These are phyloP conservation scores for Hymenoscyphus salicellus DNA, from an alignment of 2,329 filamentous ascomycete species.

Conservation along the genomic window DNA sequence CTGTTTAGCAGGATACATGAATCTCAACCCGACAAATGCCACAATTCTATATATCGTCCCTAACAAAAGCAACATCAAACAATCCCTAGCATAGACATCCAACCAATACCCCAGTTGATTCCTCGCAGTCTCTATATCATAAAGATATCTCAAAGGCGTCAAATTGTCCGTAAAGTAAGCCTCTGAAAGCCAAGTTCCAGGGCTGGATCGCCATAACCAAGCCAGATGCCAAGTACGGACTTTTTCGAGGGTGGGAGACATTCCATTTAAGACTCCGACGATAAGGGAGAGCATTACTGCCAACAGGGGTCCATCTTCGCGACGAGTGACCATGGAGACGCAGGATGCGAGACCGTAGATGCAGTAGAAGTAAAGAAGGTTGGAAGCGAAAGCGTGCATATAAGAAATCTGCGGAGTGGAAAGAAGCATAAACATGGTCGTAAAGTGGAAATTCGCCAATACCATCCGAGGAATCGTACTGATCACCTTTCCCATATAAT, in stretches of 20 bases:
- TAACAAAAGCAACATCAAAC: slow-evolving; percentile 44
- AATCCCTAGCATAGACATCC: slow-evolving; percentile 45
- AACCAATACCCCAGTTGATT: slow-evolving; percentile 46
- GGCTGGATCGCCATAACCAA: slow-evolving; percentile 54
- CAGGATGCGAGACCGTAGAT: slow-evolving; percentile 55
- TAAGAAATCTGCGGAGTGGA: slow-evolving; percentile 50
- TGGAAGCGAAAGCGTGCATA: slow-evolving; percentile 47
- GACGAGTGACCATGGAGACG: slow-evolving; percentile 51
- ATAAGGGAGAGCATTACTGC: slow-evolving; percentile 54
- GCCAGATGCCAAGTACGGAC: slow-evolving; percentile 52
- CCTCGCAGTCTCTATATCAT: slow-evolving; percentile 47
- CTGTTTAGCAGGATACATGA: slow-evolving; percentile 30
- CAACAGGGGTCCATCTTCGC: slow-evolving; percentile 56
- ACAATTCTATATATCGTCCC: slow-evolving; percentile 46
- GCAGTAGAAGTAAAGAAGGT: slow-evolving; percentile 56
- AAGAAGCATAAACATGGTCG: slow-evolving; percentile 48
- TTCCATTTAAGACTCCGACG: slow-evolving; percentile 52
- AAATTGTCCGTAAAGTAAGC: slow-evolving; percentile 54
- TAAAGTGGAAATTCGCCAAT: slow-evolving; percentile 53
- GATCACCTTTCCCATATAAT: slow-evolving; percentile 55
- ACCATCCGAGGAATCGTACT: slow-evolving; percentile 51
- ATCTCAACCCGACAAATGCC: slow-evolving; percentile 42
- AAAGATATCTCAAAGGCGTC: slow-evolving; percentile 48
- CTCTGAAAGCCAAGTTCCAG: slow-evolving; percentile 56
- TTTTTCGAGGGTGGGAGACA: slow-evolving; percentile 48